A percentile compares a stretch with the other conserved stretches of the same genome.
Evolutionary conservation across 1,284 basidiomycete species (phyloP).

Genomic region (Ustilago shanxiensis): DNA sequence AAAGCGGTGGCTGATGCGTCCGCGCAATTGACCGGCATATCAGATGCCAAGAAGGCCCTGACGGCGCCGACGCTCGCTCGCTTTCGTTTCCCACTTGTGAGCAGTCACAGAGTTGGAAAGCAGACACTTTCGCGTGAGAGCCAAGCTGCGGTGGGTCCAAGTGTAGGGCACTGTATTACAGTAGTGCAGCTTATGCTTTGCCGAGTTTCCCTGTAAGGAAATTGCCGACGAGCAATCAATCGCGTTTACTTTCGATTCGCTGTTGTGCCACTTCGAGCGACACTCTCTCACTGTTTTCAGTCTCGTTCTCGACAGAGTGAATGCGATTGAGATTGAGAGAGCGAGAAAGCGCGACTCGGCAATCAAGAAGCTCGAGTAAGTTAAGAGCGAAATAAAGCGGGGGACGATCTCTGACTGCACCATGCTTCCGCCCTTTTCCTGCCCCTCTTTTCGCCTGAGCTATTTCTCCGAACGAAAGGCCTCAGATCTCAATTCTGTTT

Average conservation of each 20-base stretch:
- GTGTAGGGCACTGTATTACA: background rate
- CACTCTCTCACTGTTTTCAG: too few species aligned
- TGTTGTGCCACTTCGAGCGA: background rate
- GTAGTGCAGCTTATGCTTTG: background rate
- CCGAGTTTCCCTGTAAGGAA: background rate
- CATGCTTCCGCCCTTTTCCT: too few species aligned
- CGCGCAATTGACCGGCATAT: constrained; percentile 18
- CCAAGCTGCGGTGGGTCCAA: background rate
- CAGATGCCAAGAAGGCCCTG: background rate
- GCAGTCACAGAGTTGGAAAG: too few species aligned
- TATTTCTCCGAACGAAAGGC: background rate
- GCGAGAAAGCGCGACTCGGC: constrained; percentile 5
- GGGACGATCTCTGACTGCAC: constrained; percentile 2
- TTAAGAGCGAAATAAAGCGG: constrained; percentile 1
- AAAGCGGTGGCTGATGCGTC: constrained; percentile 13
- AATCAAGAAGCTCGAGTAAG: background rate
- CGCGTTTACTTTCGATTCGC: too few species aligned
- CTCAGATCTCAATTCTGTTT: background rate
- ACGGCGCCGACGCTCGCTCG: too few species aligned
- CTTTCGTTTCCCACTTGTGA: too few species aligned
- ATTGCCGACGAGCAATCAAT: background rate
- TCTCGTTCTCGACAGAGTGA: too few species aligned
- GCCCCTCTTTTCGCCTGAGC: background rate
- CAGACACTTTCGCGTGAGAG: constrained; percentile 1
- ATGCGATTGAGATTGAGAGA: too few species aligned